These are phyloP conservation scores for Rosa hybrid DNA, from an alignment of 331 rosid genomes.

Conservation along the genomic window DNA sequence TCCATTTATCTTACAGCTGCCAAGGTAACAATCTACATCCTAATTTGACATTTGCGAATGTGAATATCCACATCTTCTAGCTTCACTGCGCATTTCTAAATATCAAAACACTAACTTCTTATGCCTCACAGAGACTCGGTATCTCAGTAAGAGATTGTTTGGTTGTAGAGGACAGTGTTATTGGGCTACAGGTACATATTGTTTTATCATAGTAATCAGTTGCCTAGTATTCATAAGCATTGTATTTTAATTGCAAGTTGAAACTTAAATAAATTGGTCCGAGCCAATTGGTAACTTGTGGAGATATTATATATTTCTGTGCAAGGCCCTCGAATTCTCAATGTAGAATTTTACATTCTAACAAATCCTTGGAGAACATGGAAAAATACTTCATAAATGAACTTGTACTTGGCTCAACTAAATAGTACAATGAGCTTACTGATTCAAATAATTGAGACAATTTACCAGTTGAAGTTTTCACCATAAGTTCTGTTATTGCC, in stretches of 20 bases:
- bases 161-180: constrained; percentile 92
- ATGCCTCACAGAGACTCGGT: constrained; percentile 65
- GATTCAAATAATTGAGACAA: neutral
- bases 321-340: neutral
- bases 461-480: constrained; percentile 14
- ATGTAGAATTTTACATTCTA: neutral
- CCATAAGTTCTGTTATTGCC: constrained; percentile 19
- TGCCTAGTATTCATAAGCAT: neutral
- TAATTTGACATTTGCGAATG: neutral
- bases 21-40: constrained; percentile 44
- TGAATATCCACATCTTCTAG: neutral
- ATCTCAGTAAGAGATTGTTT: constrained; percentile 61
- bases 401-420: neutral
- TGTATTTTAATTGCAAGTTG: constrained; percentile 7
- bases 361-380: neutral
- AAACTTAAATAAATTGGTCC: neutral
- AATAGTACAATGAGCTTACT: neutral
- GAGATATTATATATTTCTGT: neutral
- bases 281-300: neutral
- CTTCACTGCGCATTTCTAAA: neutral
- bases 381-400: neutral
- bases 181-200: constrained; percentile 78
- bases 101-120: constrained; percentile 4
- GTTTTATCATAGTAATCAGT: neutral
- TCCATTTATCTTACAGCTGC: constrained; percentile 82